Base-by-base conservation (phyloP, 2,329 filamentous ascomycete species). In the Diaporthe velutina region DNA sequence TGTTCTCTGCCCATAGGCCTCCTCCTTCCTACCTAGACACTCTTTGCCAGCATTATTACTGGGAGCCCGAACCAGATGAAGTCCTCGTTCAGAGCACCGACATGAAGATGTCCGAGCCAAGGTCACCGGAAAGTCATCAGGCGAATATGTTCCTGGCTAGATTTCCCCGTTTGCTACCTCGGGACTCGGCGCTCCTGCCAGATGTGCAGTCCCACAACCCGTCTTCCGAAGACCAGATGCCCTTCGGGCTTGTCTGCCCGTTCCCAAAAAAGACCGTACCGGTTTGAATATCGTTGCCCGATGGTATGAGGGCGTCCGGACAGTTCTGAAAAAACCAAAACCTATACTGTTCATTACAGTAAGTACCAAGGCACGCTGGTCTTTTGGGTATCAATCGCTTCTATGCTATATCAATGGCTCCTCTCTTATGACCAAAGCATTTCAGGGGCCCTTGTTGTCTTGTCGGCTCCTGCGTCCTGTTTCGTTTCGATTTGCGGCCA, bases 341-440 rank as follows among this genome's bases (percentile, higher is more conserved):
- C 22, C 30, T 67, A 40, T 68, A 52, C 64, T 68, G 64, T 28
- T 10, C 17, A 38, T 30, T 50, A 54, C 48, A 68, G 64, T 54
- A 68, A 28, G 48, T 54, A 52, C 61, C 61, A 52, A 52, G 61
- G 61, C 30, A 54, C 30, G 64, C 48, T 68, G 45, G 42, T 72
- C 61, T 68, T 68, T 48, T 70, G 72, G 72, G 72, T 73, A 73
- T 73, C 72, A 73, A 70, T 73, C 72, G 72, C 72, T 70, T 60
- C 64, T 70, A 70, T 60, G 72, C 64, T 73, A 73, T 70, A 33
- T 57, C 42, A 60, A 70, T 55, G 61, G 55, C 33, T 55, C 66
- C 22, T 30, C 30, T 50, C 28, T 30, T 30, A 50, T 28, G 50
- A 57, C 28, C 60, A 35, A 60, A 54, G 61, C 28, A 30, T 55